phyloP scores from a whole-genome alignment of 768 basidiomycete genomes.

The Naganishia randhawae region DNA sequence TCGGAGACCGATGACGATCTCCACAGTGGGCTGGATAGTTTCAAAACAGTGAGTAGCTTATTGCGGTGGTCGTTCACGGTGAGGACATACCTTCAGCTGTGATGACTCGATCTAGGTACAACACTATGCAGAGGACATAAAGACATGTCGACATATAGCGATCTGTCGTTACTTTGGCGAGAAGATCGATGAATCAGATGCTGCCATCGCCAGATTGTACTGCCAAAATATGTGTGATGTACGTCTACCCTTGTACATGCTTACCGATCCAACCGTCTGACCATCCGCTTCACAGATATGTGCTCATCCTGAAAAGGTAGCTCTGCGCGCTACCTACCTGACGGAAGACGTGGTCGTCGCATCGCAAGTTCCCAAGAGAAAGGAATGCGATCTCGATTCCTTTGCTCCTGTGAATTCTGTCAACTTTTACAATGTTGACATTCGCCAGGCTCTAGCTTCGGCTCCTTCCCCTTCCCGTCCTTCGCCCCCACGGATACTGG shows the following conservation, averaged over 20 bases:
- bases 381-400: slow-evolving; percentile 17
- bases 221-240: slow-evolving; percentile 51
- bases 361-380: slow-evolving; percentile 27
- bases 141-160: slow-evolving; percentile 46
- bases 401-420: slow-evolving; percentile 20
- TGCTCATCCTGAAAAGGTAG: slow-evolving; percentile 34
- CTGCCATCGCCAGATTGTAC: slow-evolving; percentile 38
- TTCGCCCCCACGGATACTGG: neutral
- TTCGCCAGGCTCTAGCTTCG: slow-evolving; percentile 5
- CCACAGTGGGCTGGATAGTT: slow-evolving; percentile 40
- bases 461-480: neutral
- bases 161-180: slow-evolving; percentile 52
- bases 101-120: slow-evolving; percentile 37
- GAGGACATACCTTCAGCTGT: neutral
- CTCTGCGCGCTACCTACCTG: slow-evolving; percentile 21
- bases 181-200: slow-evolving; percentile 43
- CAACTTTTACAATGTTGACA: slow-evolving; percentile 20
- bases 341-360: slow-evolving; percentile 26
- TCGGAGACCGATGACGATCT: slow-evolving; percentile 33
- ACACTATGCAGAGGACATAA: slow-evolving; percentile 42
- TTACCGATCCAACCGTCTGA: too few species aligned
- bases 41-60: slow-evolving; percentile 40
- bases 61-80: neutral
- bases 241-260: slow-evolving; percentile 24
- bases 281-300: slow-evolving; percentile 30